These are phyloP conservation scores for Saxophila tyrrhenica DNA, from an alignment of 495 filamentous ascomycete species.

Conservation along the genomic window DNA sequence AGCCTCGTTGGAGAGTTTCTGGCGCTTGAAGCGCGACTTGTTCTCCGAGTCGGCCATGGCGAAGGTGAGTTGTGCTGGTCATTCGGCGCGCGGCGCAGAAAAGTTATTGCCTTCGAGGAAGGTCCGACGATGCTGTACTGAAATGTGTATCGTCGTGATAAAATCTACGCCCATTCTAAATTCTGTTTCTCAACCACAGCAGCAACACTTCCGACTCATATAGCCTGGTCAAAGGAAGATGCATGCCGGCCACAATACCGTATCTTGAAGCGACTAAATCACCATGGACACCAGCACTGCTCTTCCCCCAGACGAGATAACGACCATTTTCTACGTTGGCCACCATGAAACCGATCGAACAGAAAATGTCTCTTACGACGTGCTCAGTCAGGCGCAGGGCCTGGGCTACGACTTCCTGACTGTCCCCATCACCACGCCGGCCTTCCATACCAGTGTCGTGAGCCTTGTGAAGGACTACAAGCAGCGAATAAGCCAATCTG, in stretches of 20 bases:
- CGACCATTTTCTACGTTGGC: constrained; percentile 64
- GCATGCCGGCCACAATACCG: too few relatives aligned
- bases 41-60: constrained; percentile 35
- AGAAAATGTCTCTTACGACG: constrained; percentile 47
- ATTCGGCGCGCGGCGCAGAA: not conserved
- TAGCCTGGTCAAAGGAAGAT: too few relatives aligned
- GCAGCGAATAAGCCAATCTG: constrained; percentile 18
- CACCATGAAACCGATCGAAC: constrained; percentile 65
- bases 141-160: not conserved
- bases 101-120: not conserved
- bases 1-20: constrained; percentile 35
- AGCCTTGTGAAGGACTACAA: constrained; percentile 35
- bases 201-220: too few relatives aligned
- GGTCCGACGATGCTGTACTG: not conserved
- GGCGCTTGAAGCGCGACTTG: constrained; percentile 35
- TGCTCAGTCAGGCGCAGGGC: constrained; percentile 53
- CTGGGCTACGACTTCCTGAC: constrained; percentile 87
- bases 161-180: too few relatives aligned
- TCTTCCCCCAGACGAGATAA: constrained; percentile 30
- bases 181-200: too few relatives aligned
- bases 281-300: not conserved
- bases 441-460: constrained; percentile 69
- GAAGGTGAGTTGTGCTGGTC: not conserved
- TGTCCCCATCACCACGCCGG: constrained; percentile 69
- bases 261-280: too few relatives aligned